Conservation (phyloP, 441 rosid species). For the Gossypium trilobum region DNA sequence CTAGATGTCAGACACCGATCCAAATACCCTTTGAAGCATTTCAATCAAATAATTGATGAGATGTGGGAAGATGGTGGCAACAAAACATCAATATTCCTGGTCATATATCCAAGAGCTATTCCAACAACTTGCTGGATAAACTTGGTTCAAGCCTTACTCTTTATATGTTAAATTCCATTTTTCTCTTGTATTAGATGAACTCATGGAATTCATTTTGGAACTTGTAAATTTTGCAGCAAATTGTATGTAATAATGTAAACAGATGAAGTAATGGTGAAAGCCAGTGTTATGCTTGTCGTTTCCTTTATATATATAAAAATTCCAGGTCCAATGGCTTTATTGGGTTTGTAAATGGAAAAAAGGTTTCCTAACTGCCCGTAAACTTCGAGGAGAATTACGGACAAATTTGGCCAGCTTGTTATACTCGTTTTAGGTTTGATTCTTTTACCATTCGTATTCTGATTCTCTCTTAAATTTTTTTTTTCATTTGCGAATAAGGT, state of each 20-base stretch:
- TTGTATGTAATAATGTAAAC: not conserved
- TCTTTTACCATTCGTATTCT: too few species aligned
- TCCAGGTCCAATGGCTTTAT: too few species aligned
- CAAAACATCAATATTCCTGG: not conserved
- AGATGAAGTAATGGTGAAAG: not conserved
- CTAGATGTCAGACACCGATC: not conserved
- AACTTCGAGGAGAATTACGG: too few species aligned
- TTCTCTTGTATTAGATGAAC: not conserved
- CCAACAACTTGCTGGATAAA: slow-evolving; percentile 2
- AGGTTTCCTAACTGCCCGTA: too few species aligned
- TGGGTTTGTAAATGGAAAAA: too few species aligned
- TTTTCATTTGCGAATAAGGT: too few species aligned
- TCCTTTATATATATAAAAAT: too few species aligned
- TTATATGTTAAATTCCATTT: not conserved
- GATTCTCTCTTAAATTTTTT: too few species aligned
- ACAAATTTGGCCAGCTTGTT: too few species aligned
- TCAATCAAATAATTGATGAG: not conserved
- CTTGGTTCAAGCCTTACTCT: not conserved
- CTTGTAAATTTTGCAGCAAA: not conserved
- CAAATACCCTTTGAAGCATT: not conserved
- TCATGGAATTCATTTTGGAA: not conserved
- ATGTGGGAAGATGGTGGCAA: not conserved
- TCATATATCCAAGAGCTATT: not conserved
- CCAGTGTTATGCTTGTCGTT: not conserved
- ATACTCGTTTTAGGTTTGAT: too few species aligned